phyloP scores from a whole-genome alignment of 2,329 filamentous ascomycete species.

The Microthyrium microscopicum region DNA sequence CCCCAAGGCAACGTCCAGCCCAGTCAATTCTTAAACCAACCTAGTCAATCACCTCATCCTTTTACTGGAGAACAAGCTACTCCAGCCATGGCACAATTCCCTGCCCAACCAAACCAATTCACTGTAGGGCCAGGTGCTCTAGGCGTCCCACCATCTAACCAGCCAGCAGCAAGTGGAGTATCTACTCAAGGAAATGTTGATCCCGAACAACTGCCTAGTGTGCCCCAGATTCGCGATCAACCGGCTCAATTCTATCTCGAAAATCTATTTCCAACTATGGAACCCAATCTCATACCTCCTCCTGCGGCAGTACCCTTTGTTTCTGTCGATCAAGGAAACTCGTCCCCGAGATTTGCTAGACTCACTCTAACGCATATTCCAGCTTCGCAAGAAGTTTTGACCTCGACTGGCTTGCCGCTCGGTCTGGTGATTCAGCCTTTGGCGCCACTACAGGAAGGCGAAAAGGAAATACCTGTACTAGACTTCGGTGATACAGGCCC shows the following conservation, averaged over 20 bases:
- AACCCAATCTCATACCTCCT: constrained; percentile 80
- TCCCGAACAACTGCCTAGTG: constrained; percentile 80
- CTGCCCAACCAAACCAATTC: constrained; percentile 28
- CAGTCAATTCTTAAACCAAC: constrained; percentile 40
- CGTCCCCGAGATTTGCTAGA: constrained; percentile 83
- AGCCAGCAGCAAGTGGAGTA: constrained; percentile 20
- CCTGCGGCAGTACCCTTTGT: constrained; percentile 79
- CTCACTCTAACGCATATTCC: constrained; percentile 91
- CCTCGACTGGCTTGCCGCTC: constrained; percentile 66
- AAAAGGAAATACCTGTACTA: constrained; percentile 74
- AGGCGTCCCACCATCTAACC: constrained; percentile 14
- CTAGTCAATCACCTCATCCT: constrained; percentile 22
- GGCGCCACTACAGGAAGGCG: constrained; percentile 65
- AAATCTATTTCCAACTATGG: constrained; percentile 88
- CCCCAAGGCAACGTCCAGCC: constrained; percentile 32
- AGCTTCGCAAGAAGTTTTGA: constrained; percentile 59
- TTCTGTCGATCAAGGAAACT: constrained; percentile 90
- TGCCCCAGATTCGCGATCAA: constrained; percentile 69
- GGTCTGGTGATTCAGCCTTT: constrained; percentile 81
- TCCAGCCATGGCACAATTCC: constrained; percentile 42
- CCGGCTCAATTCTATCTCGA: constrained; percentile 70
- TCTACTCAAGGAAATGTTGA: constrained; percentile 63
- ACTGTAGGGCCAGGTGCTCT: constrained; percentile 21
- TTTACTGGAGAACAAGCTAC: constrained; percentile 23
- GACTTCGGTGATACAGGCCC: constrained; percentile 89